These are phyloP conservation scores for Aspergillus affinis DNA, from an alignment of 495 filamentous ascomycete genomes.

Conservation along the genomic window DNA sequence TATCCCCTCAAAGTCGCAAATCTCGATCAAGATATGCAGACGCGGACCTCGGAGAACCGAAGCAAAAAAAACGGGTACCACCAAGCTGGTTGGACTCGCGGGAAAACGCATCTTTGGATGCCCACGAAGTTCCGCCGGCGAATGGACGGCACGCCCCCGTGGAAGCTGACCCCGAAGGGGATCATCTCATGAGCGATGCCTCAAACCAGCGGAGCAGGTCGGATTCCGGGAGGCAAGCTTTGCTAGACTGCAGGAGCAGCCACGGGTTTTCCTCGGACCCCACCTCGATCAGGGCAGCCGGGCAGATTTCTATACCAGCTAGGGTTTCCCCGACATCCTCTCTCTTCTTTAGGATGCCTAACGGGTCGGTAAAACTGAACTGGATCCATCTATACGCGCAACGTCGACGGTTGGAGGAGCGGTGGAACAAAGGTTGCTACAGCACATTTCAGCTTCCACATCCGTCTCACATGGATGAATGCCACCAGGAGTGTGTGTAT, in stretches of 20 bases:
- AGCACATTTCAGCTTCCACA: constrained; percentile 89
- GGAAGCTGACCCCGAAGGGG: constrained; percentile 49
- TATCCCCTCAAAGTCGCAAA: constrained; percentile 45
- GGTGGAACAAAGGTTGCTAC: constrained; percentile 82
- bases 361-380: constrained; percentile 39
- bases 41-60: constrained; percentile 46
- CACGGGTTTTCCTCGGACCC: constrained; percentile 10
- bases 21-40: constrained; percentile 44
- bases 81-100: constrained; percentile 43
- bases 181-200: constrained; percentile 49
- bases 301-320: constrained; percentile 16
- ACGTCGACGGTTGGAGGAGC: constrained; percentile 78
- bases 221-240: constrained; percentile 11
- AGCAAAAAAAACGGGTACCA: constrained; percentile 52
- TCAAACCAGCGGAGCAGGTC: constrained; percentile 21
- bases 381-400: constrained; percentile 83
- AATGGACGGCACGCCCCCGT: constrained; percentile 17
- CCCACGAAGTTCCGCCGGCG: constrained; percentile 4
- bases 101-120: constrained; percentile 7
- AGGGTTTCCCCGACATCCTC: constrained; percentile 31
- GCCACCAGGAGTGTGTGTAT: constrained; percentile 91
- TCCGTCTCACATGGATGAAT: constrained; percentile 74
- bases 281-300: constrained; percentile 9
- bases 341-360: constrained; percentile 32
- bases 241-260: constrained; percentile 1